phyloP scores from a whole-genome alignment of 1,284 basidiomycete genomes.

The Athelia psychrophila region DNA sequence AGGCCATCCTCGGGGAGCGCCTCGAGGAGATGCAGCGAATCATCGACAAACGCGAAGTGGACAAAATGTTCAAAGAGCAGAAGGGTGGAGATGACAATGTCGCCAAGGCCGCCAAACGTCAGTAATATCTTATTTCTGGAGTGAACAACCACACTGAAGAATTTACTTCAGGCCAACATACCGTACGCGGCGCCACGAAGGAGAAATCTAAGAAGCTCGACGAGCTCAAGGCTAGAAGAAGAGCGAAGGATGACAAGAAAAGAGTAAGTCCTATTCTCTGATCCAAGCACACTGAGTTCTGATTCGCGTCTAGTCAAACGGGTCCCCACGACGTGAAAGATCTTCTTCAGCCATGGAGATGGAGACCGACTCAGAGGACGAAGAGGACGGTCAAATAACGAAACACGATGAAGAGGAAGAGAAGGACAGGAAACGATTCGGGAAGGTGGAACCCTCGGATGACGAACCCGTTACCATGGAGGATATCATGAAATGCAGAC shows the following conservation, averaged over 20 bases:
- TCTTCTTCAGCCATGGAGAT: conserved; percentile 77
- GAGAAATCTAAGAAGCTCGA: conserved; percentile 81
- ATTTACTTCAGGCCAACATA: conserved; percentile 58
- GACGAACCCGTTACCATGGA: conserved; percentile 52
- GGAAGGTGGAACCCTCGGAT: conserved; percentile 37
- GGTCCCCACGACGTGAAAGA: conserved; percentile 63
- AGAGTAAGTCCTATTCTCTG: conserved; percentile 42
- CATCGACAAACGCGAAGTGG: conserved; percentile 72
- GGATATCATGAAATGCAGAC: conserved; percentile 55
- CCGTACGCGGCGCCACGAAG: conserved; percentile 76
- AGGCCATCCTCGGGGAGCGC: conserved; percentile 79
- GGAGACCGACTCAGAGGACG: conserved; percentile 69
- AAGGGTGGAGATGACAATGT: conserved; percentile 55
- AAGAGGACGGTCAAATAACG: conserved; percentile 71
- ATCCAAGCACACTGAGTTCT: conserved; percentile 5
- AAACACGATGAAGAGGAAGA: conserved; percentile 71
- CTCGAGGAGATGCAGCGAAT: conserved; percentile 79
- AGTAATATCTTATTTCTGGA: conserved; percentile 17
- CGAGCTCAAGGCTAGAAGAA: conserved; percentile 80
- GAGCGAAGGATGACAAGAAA: conserved; percentile 77
- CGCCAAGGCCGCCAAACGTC: conserved; percentile 73
- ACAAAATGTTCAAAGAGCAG: conserved; percentile 74
- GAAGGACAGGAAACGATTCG: conserved; percentile 49
- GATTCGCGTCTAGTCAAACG: conserved; percentile 30
- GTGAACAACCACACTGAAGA: conserved; percentile 4